These are phyloP conservation scores for Stevia rebaudiana DNA, from an alignment of 140 eudicot genomes.

Conservation along the genomic window DNA sequence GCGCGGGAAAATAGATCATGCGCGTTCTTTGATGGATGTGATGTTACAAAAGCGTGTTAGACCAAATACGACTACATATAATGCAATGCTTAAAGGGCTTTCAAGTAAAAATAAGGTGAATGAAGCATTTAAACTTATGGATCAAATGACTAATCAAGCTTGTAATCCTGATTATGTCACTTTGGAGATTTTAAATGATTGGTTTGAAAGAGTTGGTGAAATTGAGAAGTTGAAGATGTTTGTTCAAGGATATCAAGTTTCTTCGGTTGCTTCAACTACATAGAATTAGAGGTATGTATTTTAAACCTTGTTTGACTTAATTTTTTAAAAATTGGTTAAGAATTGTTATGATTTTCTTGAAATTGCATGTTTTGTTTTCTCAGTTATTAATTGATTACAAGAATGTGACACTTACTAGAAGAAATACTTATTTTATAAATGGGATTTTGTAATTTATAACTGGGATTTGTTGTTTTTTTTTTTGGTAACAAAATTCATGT, in stretches of 20 bases:
- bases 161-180: slow-evolving; percentile 78
- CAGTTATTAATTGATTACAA: neutral
- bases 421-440: neutral
- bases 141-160: slow-evolving; percentile 56
- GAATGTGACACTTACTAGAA: slow-evolving; percentile 14
- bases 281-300: slow-evolving; percentile 22
- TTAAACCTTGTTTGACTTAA: neutral
- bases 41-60: slow-evolving; percentile 55
- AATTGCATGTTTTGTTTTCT: slow-evolving; percentile 21
- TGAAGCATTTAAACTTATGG: slow-evolving; percentile 57
- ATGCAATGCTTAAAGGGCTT: slow-evolving; percentile 78
- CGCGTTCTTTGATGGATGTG: slow-evolving; percentile 57
- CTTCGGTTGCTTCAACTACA: slow-evolving; percentile 26
- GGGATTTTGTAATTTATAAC: neutral
- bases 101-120: slow-evolving; percentile 43
- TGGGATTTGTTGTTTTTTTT: neutral
- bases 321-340: neutral
- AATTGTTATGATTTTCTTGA: neutral
- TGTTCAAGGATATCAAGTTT: slow-evolving; percentile 47
- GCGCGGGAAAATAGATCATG: slow-evolving; percentile 42
- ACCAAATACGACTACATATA: slow-evolving; percentile 66
- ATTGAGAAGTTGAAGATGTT: slow-evolving; percentile 44
- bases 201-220: slow-evolving; percentile 69
- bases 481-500: slow-evolving; percentile 8
- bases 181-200: slow-evolving; percentile 66